Base-by-base conservation (phyloP, 106 monocot species). In the Dioscorea alata region DNA sequence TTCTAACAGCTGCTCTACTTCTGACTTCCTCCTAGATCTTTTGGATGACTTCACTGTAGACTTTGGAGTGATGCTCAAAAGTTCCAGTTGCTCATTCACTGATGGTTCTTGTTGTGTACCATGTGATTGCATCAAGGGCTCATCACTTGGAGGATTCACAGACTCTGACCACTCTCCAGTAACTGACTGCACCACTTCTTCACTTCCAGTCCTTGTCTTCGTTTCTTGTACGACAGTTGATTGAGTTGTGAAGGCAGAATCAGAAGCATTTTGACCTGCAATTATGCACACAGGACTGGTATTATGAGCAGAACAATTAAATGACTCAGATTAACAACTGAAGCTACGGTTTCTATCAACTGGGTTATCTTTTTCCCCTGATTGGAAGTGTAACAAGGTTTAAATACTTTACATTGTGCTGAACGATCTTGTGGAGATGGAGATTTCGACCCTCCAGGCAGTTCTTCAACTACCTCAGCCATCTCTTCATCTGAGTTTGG, bases 401-500 rank as follows among this genome's bases (percentile, higher is more conserved):
- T 19, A 18, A 19, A 4, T 4, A 54, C 13, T 20, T 59, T 59
- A 59, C 59, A 59, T 21, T 59, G 59, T 18, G 59, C 23, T 59
- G 23, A 59, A 15, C 13, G 13, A 56, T 19, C 42, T 10, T 42
- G 42, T 56, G 54, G 19, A 56, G 54, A 56, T 56, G 2, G n/a
- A 18, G 48, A 66, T 21, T 66, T 14, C 13, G 65, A 18, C 22
- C 48, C 22, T 49, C 49, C 65, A 66, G 22, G 48, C 33, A 22
- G 2, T 22, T 20, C 20, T 0, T 66, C 49, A 16, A 66, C 49
- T 4, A 21, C 18, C 17, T 22, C n/a, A 8, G 13, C 17, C 17
- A 22, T 33, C 63, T 31, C 65, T 49, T 19, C 49, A 12, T 66
- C 20, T 49, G 65, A 48, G 48, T 42, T 23, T 66, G 64, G 32